Base-by-base conservation (phyloP, 805 yeast species). In the Wickerhamiella azyma region DNA sequence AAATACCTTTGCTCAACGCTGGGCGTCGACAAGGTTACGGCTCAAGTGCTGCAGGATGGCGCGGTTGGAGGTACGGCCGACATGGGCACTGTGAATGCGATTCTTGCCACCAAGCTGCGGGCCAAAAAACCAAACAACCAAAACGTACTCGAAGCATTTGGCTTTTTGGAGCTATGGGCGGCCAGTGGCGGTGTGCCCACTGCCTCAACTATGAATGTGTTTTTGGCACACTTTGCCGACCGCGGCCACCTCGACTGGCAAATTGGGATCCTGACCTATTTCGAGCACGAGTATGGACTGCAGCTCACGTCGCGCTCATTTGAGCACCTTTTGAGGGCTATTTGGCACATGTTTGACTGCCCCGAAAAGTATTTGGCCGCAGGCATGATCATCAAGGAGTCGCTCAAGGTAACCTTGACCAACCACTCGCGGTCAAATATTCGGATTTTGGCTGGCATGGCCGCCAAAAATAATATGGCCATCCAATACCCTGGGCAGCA, bases 211-310 rank as follows among this genome's bases (percentile, higher is more conserved):
- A 29, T 42, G 36, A 42, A 42, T 19, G 18, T 42, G 10, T 42
- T 42, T 19, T 37, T 42, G 17, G 18, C 28, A 11, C 35, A 36
- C 26, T 42, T 42, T 21, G 28, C 39, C 17, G 16, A 28, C 24
- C 45, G 45, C 9, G 33, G 24, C 13, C 45, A 28, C n/a, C 14
- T 42, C 5, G 45, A 42, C 28, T 42, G 45, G 45, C 37, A 35
- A 40, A 28, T 42, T 36, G 45, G 45, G 6, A 24, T 42, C n/a
- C 5, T 24, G n/a, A 35, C 28, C 13, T 42, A 33, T n/a, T 42
- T 42, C n/a, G 36, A 36, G 30, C 3, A 14, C 17, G 45, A 42
- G 36, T 36, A n/a, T 17, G 35, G 36, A 7, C 26, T 42, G 18
- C 13, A 17, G 11, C 37, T 36, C 26, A 36, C 39, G 17, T 19